A percentile compares a stretch with the other conserved stretches of the same genome.
Evolutionary conservation across 148 eudicot species (phyloP).

Genomic region (Arctostaphylos glauca): DNA sequence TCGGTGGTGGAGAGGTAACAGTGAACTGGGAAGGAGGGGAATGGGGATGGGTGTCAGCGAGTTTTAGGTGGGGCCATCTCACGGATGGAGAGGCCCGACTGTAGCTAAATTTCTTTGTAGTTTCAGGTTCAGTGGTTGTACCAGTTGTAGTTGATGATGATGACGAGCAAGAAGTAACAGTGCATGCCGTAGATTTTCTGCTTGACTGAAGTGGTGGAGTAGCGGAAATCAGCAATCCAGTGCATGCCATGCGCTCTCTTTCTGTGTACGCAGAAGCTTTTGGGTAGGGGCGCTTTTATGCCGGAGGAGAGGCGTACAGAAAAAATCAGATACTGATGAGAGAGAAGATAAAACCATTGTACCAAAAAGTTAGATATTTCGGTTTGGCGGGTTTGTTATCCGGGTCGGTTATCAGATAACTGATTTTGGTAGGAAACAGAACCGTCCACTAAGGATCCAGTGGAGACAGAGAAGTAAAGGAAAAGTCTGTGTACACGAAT

Average conservation of each 20-base stretch:
- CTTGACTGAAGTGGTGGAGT: constrained; percentile 31
- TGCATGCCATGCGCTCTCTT: constrained; percentile 26
- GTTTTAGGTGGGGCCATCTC: constrained; percentile 85
- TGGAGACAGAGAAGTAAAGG: too few relatives aligned
- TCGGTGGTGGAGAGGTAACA: constrained; percentile 18
- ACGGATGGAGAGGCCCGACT: constrained; percentile 79
- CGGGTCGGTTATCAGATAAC: too few relatives aligned
- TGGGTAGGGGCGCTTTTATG: not conserved
- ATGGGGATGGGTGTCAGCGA: constrained; percentile 32
- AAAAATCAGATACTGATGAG: too few relatives aligned
- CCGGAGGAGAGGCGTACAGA: too few relatives aligned
- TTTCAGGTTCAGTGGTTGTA: constrained; percentile 36
- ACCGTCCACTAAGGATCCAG: too few relatives aligned
- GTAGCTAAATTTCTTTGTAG: constrained; percentile 50
- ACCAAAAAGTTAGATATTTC: too few relatives aligned
- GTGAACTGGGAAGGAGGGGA: constrained; percentile 39
- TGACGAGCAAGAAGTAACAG: constrained; percentile 27
- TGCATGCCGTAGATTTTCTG: constrained; percentile 45
- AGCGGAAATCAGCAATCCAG: constrained; percentile 42
- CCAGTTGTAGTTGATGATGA: constrained; percentile 8
- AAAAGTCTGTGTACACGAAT: too few relatives aligned
- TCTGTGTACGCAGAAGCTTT: not conserved
- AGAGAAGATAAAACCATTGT: too few relatives aligned
- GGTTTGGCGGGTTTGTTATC: too few relatives aligned
- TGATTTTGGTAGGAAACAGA: too few relatives aligned